phyloP scores from a whole-genome alignment of 1,284 basidiomycete genomes.

The Trichosporon ovoides region DNA sequence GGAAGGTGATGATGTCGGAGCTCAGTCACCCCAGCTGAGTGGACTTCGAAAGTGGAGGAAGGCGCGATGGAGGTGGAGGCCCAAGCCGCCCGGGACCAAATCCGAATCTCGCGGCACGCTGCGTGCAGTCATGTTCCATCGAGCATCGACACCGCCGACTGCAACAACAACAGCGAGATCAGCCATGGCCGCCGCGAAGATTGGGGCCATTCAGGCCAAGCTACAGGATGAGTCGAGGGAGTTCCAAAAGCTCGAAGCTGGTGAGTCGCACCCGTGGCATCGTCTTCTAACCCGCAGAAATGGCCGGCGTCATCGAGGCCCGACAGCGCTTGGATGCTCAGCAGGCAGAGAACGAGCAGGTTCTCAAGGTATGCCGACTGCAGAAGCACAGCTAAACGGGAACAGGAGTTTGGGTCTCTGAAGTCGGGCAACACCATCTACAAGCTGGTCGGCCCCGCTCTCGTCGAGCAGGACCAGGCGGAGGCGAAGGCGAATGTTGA shows the following conservation, averaged over 20 bases:
- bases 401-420: conserved; percentile 72
- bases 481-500: conserved; percentile 89
- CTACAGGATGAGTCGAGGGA: conserved; percentile 65
- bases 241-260: conserved; percentile 70
- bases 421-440: conserved; percentile 75
- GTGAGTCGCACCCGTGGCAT: conserved; percentile 31
- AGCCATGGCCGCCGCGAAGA: conserved; percentile 32
- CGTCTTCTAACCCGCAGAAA: conserved; percentile 50
- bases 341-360: conserved; percentile 82
- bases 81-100: conserved; percentile 12
- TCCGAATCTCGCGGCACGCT: not conserved
- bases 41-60: not conserved
- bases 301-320: conserved; percentile 66
- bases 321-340: conserved; percentile 81
- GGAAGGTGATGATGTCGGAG: not conserved
- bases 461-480: conserved; percentile 80
- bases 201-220: conserved; percentile 37
- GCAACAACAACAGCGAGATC: not conserved
- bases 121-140: not conserved
- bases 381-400: not conserved
- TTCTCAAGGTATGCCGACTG: conserved; percentile 66
- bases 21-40: not conserved
- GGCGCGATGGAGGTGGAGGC: conserved; percentile 4
- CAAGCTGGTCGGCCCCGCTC: conserved; percentile 86
- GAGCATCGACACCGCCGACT: not conserved